Evolutionary conservation across 371 early-diverging fungal genomes (phyloP).

Genomic region (Chytridiales sp.): DNA sequence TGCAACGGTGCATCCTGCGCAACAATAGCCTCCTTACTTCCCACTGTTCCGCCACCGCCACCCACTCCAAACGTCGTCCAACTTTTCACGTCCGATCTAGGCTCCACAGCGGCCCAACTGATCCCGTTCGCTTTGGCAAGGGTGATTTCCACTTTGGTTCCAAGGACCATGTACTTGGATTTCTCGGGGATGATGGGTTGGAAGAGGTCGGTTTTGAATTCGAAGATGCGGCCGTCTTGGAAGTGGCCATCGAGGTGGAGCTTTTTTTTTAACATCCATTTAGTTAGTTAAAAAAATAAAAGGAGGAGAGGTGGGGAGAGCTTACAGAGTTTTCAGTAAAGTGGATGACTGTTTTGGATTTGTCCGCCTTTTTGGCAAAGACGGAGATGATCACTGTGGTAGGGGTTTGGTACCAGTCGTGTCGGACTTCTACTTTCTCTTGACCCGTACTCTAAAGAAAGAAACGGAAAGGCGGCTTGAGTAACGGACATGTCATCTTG

Average conservation of each 20-base stretch:
- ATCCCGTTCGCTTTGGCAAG: slow-evolving; percentile 83
- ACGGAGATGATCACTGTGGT: slow-evolving; percentile 79
- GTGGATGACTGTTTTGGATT: slow-evolving; percentile 61
- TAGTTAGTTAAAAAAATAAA: background rate
- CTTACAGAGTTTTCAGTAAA: slow-evolving; percentile 51
- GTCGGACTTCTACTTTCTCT: slow-evolving; percentile 73
- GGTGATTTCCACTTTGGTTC: slow-evolving; percentile 84
- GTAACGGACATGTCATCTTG: background rate
- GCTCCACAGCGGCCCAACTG: slow-evolving; percentile 84
- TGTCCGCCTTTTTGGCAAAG: slow-evolving; percentile 86
- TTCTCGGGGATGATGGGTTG: slow-evolving; percentile 68
- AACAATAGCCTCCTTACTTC: slow-evolving; percentile 31
- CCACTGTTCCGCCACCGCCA: slow-evolving; percentile 43
- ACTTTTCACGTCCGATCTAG: slow-evolving; percentile 54
- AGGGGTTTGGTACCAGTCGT: slow-evolving; percentile 94
- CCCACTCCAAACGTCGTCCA: slow-evolving; percentile 83
- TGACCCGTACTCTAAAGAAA: slow-evolving; percentile 17
- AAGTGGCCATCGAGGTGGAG: slow-evolving; percentile 46
- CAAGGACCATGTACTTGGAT: slow-evolving; percentile 69
- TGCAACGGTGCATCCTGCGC: slow-evolving; percentile 42
- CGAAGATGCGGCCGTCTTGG: slow-evolving; percentile 63
- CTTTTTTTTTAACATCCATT: background rate
- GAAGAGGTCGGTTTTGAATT: slow-evolving; percentile 61
- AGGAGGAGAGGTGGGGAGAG: background rate
- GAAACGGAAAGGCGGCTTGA: background rate